Evolutionary conservation across 108 stramenopile genomes (phyloP).

Genomic region (Cyclotella atomus): DNA sequence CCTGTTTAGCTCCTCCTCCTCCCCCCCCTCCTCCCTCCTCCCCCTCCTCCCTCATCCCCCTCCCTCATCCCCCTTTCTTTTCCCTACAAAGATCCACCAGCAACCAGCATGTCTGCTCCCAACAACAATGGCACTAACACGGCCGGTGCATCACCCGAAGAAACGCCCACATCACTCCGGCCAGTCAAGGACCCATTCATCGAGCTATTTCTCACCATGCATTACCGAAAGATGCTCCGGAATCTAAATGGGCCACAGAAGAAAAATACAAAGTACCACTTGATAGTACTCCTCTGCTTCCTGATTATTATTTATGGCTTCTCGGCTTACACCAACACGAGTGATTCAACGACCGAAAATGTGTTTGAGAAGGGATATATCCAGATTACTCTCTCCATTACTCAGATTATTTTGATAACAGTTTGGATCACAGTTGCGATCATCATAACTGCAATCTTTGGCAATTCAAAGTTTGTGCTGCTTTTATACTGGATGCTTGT

Average conservation of each 20-base stretch:
- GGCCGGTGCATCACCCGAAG: neutral
- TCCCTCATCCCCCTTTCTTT: too few relatives aligned
- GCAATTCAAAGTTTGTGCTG: slow-evolving; percentile 17
- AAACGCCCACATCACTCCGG: neutral
- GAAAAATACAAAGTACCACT: slow-evolving; percentile 14
- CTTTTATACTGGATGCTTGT: slow-evolving; percentile 54
- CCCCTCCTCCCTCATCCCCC: too few relatives aligned
- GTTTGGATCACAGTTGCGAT: slow-evolving; percentile 28
- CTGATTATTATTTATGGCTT: slow-evolving; percentile 15
- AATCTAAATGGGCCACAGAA: slow-evolving; percentile 33
- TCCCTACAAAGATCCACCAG: too few relatives aligned
- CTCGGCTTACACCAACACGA: slow-evolving; percentile 11
- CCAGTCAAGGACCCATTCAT: neutral
- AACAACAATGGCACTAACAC: too few relatives aligned
- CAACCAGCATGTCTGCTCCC: too few relatives aligned
- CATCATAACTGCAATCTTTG: slow-evolving; percentile 31
- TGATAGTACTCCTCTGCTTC: neutral
- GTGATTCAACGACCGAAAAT: neutral
- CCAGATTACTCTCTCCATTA: slow-evolving; percentile 6
- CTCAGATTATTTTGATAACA: slow-evolving; percentile 13
- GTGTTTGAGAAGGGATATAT: neutral
- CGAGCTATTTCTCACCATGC: slow-evolving; percentile 48
- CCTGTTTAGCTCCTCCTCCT: too few relatives aligned
- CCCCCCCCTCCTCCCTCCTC: too few relatives aligned
- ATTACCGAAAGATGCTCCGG: slow-evolving; percentile 41